Base-by-base conservation (phyloP, 2,329 filamentous ascomycete genomes). In the Aspergillus sp. region DNA sequence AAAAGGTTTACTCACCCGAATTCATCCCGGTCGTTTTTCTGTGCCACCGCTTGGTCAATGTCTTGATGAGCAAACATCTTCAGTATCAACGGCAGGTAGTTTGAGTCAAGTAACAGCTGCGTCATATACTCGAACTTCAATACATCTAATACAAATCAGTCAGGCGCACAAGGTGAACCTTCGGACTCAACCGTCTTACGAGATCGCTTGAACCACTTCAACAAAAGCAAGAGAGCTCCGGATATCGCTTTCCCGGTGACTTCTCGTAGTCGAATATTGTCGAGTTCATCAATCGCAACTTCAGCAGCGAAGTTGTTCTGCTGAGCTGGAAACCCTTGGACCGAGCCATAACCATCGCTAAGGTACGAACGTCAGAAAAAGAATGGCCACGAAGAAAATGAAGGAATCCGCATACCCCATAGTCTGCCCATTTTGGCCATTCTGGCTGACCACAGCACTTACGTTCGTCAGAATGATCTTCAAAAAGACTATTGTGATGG, bases 201-300 rank as follows among this genome's bases (percentile, higher is more conserved):
- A 48, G 89, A 96, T 45, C 94, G 74, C 65, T 95, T 94, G 58
- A 97, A 85, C 93, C 93, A 98, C 68, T 97, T 98, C 50, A 97
- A 65, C 40, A 97, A 69, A n/a, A 95, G 73, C 29, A 98, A 72
- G 29, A 98, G 71, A 46, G 89, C 85, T 1, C 86, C 90, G n/a
- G 89, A 93, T 26, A 95, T 84, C 0, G 91, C 91, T 67, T 97
- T 97, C 28, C 85, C 82, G 8, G 85, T 85, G 44, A 98, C 90
- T 66, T 98, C 93, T 47, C 91, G 81, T 10, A 81, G 83, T 43
- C 94, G 79, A 46, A 86, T 78, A 36, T 83, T 82, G 64, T 97
- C 90, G 10, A 94, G 69, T 57, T 96, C 89, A 49, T 94, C 89
- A 3, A 82, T 72, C 2, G 64, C 63, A 39, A 39, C 36, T 6